Evolutionary conservation across 768 basidiomycete genomes (phyloP).

Genomic region (Agrocybe chaxingu): DNA sequence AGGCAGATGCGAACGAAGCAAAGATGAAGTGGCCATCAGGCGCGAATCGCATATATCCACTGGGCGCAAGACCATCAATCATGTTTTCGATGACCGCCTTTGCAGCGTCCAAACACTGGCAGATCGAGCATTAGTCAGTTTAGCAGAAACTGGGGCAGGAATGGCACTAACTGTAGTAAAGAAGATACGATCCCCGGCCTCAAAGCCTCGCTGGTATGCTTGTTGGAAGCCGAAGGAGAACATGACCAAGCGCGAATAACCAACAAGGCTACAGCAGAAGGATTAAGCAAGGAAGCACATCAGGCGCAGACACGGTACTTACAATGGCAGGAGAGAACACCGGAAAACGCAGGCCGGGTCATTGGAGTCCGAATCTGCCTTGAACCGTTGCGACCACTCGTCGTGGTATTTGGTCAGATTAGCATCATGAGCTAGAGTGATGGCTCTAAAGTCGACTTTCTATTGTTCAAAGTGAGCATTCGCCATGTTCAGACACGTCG

Average conservation of each 20-base stretch:
- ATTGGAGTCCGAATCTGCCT: constrained; percentile 53
- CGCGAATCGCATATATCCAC: constrained; percentile 74
- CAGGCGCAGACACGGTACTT: constrained; percentile 22
- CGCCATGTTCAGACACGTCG: neutral
- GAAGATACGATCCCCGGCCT: constrained; percentile 59
- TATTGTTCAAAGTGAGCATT: constrained; percentile 22
- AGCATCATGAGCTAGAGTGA: constrained; percentile 60
- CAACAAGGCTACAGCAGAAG: constrained; percentile 53
- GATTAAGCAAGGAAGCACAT: neutral
- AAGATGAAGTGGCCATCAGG: constrained; percentile 83
- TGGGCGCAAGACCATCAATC: constrained; percentile 62
- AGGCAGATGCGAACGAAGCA: constrained; percentile 78
- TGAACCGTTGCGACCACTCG: constrained; percentile 65
- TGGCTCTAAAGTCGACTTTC: constrained; percentile 64
- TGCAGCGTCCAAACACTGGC: constrained; percentile 68
- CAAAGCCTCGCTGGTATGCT: constrained; percentile 69
- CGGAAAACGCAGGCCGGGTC: constrained; percentile 61
- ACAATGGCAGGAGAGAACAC: constrained; percentile 72
- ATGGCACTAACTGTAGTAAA: constrained; percentile 53
- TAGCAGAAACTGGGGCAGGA: neutral
- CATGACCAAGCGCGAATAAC: constrained; percentile 80
- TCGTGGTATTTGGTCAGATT: constrained; percentile 55
- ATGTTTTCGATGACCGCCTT: constrained; percentile 64
- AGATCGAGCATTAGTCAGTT: neutral
- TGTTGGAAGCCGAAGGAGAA: constrained; percentile 86